Evolutionary conservation across 768 basidiomycete genomes (phyloP).

Genomic region (Russula earlei): DNA sequence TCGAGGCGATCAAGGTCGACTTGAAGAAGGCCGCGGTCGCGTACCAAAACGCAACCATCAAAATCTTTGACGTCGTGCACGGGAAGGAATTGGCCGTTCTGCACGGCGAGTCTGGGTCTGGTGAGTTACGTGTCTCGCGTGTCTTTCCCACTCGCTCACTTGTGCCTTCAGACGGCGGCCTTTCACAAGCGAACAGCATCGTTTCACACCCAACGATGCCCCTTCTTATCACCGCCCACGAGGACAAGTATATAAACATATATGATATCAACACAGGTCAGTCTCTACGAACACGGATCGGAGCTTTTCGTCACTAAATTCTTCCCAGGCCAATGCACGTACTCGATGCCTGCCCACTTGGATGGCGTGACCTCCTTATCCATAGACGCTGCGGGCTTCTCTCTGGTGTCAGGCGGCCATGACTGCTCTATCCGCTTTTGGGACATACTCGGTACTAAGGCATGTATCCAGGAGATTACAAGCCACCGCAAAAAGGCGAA

Average conservation of each 20-base stretch:
- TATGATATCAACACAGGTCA: slow-evolving; percentile 77
- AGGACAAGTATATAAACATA: slow-evolving; percentile 87
- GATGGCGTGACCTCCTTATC: slow-evolving; percentile 88
- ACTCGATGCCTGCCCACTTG: slow-evolving; percentile 85
- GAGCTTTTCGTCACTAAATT: not conserved
- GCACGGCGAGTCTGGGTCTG: slow-evolving; percentile 24
- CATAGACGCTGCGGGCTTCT: slow-evolving; percentile 79
- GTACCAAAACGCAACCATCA: slow-evolving; percentile 80
- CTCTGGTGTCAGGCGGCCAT: slow-evolving; percentile 82
- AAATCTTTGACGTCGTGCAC: slow-evolving; percentile 84
- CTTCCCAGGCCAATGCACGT: slow-evolving; percentile 66
- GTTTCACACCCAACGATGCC: slow-evolving; percentile 87
- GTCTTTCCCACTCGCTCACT: not conserved
- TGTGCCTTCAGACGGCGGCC: slow-evolving; percentile 50
- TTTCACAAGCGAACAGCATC: slow-evolving; percentile 78
- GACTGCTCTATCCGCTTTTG: slow-evolving; percentile 94
- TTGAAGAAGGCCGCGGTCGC: slow-evolving; percentile 84
- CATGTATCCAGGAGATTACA: slow-evolving; percentile 84
- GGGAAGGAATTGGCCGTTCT: slow-evolving; percentile 66
- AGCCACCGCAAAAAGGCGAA: slow-evolving; percentile 82
- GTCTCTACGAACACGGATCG: slow-evolving; percentile 22
- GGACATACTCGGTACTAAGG: slow-evolving; percentile 73
- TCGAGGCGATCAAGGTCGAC: slow-evolving; percentile 77
- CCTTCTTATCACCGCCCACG: slow-evolving; percentile 81
- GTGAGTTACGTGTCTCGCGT: not conserved